Evolutionary conservation across 2,329 filamentous ascomycete genomes (phyloP), one percentile per base, ranked within the genome.

Genomic region (Clonostachys sp.): DNA sequence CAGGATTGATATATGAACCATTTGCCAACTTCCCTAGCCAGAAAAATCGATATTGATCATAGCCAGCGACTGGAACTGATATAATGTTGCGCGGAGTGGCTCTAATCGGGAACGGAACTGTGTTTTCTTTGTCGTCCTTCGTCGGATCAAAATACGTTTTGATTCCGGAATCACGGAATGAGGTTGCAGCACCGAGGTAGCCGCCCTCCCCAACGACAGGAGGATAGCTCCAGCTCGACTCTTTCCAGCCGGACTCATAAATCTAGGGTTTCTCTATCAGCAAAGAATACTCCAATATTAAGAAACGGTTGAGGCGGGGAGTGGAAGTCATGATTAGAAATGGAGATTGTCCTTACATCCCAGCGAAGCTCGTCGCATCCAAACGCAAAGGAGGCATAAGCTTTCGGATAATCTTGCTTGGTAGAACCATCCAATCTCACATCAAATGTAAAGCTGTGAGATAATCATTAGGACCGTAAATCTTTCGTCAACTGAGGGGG

Each of bases 151-250:
- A 47, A 34, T 44, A 35, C 14, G 33, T 35, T 13, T 34, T 41
- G 8, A 45, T 46, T 10, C 42, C 46, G 34, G 44, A 38, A 13
- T 18, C 30, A 2, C 33, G 36, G 43, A 49, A 51, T 16, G 45
- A 44, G n/a, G 41, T n/a, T 10, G 48, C 45, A 16, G 45, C 38
- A 12, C 46, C 34, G 34, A 48, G 34, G 33, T 48, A 34, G 41
- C 46, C 41, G 17, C 41, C 58, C 49, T 61, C 24, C 6, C 64
- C 65, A 8, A 54, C 47, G 1, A 59, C 57, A 2, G 64, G 65
- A 6, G 65, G 66, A 44, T 66, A 67, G 16, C 47, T 45, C 65
- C 64, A 68, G 18, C 63, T 51, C 8, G 53, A 45, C 44, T 65
- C 59, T 0, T 51, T 56, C 49, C 57, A 67, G 34, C 53, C 44